These are phyloP conservation scores for Fusarium algeriense DNA, from an alignment of 2,329 filamentous ascomycete species.

Conservation along the genomic window DNA sequence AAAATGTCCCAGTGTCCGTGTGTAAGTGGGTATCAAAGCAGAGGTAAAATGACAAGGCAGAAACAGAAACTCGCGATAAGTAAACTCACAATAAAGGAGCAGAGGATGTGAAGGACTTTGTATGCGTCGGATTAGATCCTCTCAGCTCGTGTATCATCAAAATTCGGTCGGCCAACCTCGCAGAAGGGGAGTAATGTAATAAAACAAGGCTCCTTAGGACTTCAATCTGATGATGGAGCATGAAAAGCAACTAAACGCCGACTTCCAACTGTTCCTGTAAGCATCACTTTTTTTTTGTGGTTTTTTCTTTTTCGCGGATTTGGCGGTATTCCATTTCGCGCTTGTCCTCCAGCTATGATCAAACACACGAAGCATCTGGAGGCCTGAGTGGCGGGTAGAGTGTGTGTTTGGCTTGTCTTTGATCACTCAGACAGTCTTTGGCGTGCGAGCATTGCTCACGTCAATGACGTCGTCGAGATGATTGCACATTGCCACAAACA, in stretches of 20 bases:
- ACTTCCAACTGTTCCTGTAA: conserved; percentile 40
- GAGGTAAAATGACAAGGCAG: conserved; percentile 38
- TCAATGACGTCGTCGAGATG: conserved; percentile 97
- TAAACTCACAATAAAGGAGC: conserved; percentile 48
- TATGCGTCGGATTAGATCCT: conserved; percentile 52
- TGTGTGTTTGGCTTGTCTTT: conserved; percentile 23
- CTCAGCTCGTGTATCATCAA: conserved; percentile 59
- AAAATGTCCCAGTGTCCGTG: conserved; percentile 35
- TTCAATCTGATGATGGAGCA: conserved; percentile 65
- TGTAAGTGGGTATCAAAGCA: conserved; percentile 45
- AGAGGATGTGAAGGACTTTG: conserved; percentile 45
- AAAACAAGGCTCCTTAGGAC: conserved; percentile 58
- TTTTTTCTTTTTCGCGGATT: conserved; percentile 39
- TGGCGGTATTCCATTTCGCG: conserved; percentile 37
- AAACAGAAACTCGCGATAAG: conserved; percentile 33
- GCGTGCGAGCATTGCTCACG: conserved; percentile 76
- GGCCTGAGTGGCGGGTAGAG: conserved; percentile 35
- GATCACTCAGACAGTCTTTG: conserved; percentile 65
- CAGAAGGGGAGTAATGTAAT: conserved; percentile 61
- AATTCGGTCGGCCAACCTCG: conserved; percentile 63
- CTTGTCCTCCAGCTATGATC: conserved; percentile 44
- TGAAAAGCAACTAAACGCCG: conserved; percentile 54
- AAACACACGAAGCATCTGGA: conserved; percentile 40
- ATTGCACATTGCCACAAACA: conserved; percentile 98
- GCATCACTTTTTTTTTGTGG: conserved; percentile 44